Conservation (phyloP, 495 filamentous ascomycete species). For the Thermochaetoides thermophila region DNA sequence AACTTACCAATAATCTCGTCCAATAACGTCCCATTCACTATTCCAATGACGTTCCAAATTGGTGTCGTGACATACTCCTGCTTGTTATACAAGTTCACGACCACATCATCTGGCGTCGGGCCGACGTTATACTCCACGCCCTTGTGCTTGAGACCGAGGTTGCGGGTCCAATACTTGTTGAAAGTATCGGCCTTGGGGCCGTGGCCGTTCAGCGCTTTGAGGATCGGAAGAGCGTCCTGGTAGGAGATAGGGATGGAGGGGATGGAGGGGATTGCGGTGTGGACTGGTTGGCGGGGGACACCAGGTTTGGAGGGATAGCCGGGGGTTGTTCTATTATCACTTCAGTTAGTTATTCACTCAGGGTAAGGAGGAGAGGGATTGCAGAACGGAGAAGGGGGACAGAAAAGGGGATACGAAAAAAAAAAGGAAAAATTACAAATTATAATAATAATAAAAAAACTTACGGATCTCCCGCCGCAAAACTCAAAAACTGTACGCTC, state of each 20-base stretch:
- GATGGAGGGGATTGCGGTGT: constrained; percentile 60
- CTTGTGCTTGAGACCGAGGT: constrained; percentile 61
- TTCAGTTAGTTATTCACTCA: constrained; percentile 9
- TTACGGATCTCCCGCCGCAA: constrained; percentile 45
- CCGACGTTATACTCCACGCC: constrained; percentile 87
- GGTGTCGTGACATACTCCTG: constrained; percentile 84
- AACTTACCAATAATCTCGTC: constrained; percentile 46
- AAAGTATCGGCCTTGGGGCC: constrained; percentile 69
- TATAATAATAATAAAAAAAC: no score
- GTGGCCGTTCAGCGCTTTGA: constrained; percentile 78
- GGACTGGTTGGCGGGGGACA: constrained; percentile 56
- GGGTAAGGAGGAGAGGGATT: no score
- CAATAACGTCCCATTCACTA: constrained; percentile 78
- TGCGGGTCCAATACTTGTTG: constrained; percentile 52
- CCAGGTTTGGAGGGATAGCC: constrained; percentile 91
- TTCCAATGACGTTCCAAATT: constrained; percentile 87
- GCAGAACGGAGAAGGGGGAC: no score
- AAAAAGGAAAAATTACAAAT: no score
- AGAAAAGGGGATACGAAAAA: not conserved
- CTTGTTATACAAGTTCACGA: constrained; percentile 71
- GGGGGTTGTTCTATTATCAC: constrained; percentile 56
- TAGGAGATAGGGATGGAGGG: constrained; percentile 91
- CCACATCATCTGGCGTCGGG: constrained; percentile 60
- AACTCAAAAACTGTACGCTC: constrained; percentile 72
- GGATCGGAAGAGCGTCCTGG: constrained; percentile 64